Evolutionary conservation across 2,329 filamentous ascomycete genomes (phyloP).

Genomic region (Alternaria brassicicola): DNA sequence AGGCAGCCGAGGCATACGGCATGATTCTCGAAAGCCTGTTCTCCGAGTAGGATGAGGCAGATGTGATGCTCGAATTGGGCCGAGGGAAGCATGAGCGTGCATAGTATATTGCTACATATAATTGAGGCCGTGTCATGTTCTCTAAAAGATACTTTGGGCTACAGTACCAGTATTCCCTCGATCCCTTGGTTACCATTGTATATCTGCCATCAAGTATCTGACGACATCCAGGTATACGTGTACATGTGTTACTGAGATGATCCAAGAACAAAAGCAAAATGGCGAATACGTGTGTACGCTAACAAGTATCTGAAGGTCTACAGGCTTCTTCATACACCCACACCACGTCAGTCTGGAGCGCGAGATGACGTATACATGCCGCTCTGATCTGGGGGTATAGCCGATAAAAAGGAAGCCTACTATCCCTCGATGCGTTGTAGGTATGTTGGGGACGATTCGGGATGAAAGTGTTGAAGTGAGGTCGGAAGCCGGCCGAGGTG

Average conservation of each 20-base stretch:
- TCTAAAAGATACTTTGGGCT: no score
- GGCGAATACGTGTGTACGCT: background rate
- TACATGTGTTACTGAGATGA: background rate
- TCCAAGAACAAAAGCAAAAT: background rate
- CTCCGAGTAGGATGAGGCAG: background rate
- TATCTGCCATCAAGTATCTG: background rate
- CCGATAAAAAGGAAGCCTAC: background rate
- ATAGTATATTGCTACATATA: no score
- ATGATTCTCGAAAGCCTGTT: constrained; percentile 29
- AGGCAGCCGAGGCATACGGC: constrained; percentile 32
- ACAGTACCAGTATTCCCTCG: no score
- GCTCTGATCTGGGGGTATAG: background rate
- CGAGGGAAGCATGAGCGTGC: no score
- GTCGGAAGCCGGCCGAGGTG: background rate
- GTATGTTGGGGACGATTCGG: background rate
- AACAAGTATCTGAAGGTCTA: background rate
- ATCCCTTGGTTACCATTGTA: no score
- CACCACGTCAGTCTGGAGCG: background rate
- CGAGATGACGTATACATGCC: background rate
- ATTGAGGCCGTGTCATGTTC: no score
- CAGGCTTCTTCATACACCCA: background rate
- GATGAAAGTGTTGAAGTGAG: background rate
- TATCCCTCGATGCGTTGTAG: background rate
- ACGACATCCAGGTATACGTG: background rate
- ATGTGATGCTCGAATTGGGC: background rate